Base-by-base conservation (phyloP, 345 rosid genomes). In the Geranium brycei region DNA sequence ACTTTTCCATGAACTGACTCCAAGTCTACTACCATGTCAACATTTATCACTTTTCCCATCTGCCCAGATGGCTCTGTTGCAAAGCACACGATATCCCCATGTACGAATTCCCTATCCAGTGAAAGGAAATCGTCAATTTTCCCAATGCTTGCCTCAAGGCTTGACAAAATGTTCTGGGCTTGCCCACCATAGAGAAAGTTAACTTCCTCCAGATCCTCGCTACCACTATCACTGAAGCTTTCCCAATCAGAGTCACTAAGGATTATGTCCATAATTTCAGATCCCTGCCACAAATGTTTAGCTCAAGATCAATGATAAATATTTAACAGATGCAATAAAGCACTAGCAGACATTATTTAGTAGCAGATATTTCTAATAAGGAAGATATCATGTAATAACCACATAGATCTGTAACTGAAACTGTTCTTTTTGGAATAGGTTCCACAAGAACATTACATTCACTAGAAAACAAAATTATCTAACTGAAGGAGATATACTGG, bases 91-190 rank as follows among this genome's bases (percentile, higher is more conserved):
- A 86, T 74, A 70, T 93, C 99, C 32, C 96, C 99, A 64, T 69
- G 78, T 31, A 64, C 7, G 41, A 86, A 93, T 4, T 84, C 87
- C 65, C 90, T 82, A 76, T 93, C 99, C 57, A 87, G 88, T 4
- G 89, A 86, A 59, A 93, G 86, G 70, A 93, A 85, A 28, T 87
- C 96, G 64, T 93, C 99, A 59, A 93, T 90, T 72, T 93, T 93
- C 7, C 83, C 87, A 19, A 90, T 85, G 77, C 83, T 84, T 67
- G 89, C 95, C 68, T 85, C 90, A 69, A 90, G 85, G 79, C 83
- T 81, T 64, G 91, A 86, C 74, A 93, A 79, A 56, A 93, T 85
- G 82, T 69, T 73, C 40, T 67, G 75, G 61, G 98, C 96, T 17
- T 59, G 82, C 57, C 89, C 90, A 4, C 81, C 78, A 30, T 76